These are phyloP conservation scores for Polygonum maritimum DNA, from an alignment of 148 eudicot species.

Conservation along the genomic window DNA sequence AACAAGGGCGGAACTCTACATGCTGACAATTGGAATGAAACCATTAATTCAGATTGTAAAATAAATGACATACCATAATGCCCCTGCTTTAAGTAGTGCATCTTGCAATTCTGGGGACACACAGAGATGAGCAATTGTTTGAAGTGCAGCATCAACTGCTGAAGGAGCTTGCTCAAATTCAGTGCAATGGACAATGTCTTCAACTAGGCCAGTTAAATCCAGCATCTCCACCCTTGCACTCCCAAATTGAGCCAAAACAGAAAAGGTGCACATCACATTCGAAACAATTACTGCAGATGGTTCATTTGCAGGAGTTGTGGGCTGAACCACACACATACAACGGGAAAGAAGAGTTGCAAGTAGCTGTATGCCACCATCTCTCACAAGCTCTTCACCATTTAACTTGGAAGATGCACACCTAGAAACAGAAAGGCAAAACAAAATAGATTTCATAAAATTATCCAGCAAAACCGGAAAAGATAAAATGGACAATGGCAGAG, in stretches of 20 bases:
- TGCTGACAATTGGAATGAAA: background rate
- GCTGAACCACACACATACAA: conserved; percentile 96
- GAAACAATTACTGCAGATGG: conserved; percentile 82
- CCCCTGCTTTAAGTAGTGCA: conserved; percentile 81
- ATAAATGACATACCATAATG: conserved; percentile 56
- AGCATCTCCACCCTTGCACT: conserved; percentile 84
- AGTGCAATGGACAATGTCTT: conserved; percentile 93
- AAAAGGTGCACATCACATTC: conserved; percentile 74
- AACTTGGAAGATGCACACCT: conserved; percentile 94
- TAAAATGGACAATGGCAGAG: background rate
- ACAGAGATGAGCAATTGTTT: conserved; percentile 79
- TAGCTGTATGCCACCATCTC: conserved; percentile 94
- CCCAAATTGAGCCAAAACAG: conserved; percentile 83
- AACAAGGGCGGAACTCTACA: background rate
- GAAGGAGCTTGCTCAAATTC: conserved; percentile 89
- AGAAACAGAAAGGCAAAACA: conserved; percentile 13
- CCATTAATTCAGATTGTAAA: background rate
- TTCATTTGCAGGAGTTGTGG: conserved; percentile 77
- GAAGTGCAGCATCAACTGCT: conserved; percentile 89
- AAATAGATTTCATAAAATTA: background rate
- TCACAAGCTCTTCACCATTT: conserved; percentile 98
- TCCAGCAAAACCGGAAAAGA: background rate
- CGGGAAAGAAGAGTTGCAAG: conserved; percentile 87
- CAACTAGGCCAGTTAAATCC: conserved; percentile 69
- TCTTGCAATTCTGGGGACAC: conserved; percentile 67